Conservation (phyloP, 1,139 yeast species). For the Sugiyamaella pinicola region DNA sequence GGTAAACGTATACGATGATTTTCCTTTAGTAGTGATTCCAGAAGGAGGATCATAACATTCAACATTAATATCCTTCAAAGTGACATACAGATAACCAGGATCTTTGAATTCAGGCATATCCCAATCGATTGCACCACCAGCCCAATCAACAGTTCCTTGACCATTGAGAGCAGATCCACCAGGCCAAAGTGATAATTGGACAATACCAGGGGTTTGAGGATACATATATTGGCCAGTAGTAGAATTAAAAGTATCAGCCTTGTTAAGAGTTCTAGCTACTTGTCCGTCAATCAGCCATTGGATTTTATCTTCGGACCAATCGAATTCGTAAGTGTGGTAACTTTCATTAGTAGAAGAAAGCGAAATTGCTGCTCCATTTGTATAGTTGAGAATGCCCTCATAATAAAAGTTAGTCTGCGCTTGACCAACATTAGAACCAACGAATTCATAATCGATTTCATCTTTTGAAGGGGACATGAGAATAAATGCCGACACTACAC, state of each 20-base stretch:
- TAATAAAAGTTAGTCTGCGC: slow-evolving; percentile 82
- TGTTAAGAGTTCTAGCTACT: slow-evolving; percentile 66
- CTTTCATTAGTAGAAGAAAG: slow-evolving; percentile 55
- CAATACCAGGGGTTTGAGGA: slow-evolving; percentile 90
- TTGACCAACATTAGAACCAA: slow-evolving; percentile 67
- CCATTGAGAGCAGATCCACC: slow-evolving; percentile 71
- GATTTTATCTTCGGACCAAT: slow-evolving; percentile 77
- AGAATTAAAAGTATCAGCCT: slow-evolving; percentile 65
- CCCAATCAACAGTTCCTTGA: slow-evolving; percentile 87
- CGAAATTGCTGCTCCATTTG: slow-evolving; percentile 55
- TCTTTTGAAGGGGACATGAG: slow-evolving; percentile 84
- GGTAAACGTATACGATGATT: slow-evolving; percentile 54
- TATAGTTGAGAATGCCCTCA: slow-evolving; percentile 58
- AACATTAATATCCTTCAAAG: slow-evolving; percentile 60
- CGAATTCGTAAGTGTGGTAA: slow-evolving; percentile 77
- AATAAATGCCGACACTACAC: slow-evolving; percentile 85
- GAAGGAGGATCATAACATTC: slow-evolving; percentile 73
- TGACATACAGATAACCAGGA: slow-evolving; percentile 77
- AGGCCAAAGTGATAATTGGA: slow-evolving; percentile 92
- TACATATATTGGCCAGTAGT: slow-evolving; percentile 60
- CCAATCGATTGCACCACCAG: slow-evolving; percentile 92
- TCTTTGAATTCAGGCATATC: slow-evolving; percentile 67
- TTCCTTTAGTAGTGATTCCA: slow-evolving; percentile 50
- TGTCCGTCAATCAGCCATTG: slow-evolving; percentile 78
- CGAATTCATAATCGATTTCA: slow-evolving; percentile 86